Evolutionary conservation across 2,329 filamentous ascomycete species (phyloP).

Genomic region (Exophiala spinifera): DNA sequence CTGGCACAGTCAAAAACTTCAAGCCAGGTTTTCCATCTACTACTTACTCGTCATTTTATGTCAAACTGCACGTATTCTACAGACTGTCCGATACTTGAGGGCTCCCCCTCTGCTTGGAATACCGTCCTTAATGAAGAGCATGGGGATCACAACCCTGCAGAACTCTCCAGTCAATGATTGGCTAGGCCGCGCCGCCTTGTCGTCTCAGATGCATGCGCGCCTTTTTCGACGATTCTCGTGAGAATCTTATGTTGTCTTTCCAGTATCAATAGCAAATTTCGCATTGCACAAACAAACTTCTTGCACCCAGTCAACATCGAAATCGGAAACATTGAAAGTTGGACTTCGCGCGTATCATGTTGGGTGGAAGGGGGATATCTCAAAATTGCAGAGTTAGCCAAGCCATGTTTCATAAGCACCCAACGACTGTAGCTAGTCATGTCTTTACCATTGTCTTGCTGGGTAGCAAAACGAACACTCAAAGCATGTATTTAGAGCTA

Average conservation of each 20-base stretch:
- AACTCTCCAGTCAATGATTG: conserved; percentile 18
- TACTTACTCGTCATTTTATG: conserved; percentile 28
- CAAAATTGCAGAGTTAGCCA: conserved; percentile 16
- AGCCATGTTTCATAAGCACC: conserved; percentile 15
- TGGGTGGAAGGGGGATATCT: conserved; percentile 12
- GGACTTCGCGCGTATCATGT: conserved; percentile 7
- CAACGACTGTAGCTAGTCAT: conserved; percentile 16
- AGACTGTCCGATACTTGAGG: conserved; percentile 24
- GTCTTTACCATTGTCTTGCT: conserved; percentile 17
- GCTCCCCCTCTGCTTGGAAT: conserved; percentile 30
- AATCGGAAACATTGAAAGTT: conserved; percentile 3
- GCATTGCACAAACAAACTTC: conserved; percentile 10
- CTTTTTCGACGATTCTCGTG: conserved; percentile 11
- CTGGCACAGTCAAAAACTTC: too few species aligned
- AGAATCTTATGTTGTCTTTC: conserved; percentile 4
- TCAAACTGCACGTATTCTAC: conserved; percentile 29
- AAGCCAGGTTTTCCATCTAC: conserved; percentile 10
- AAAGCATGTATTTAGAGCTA: conserved; percentile 21
- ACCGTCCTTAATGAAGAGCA: conserved; percentile 21
- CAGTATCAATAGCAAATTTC: conserved; percentile 19
- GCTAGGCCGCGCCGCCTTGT: conserved; percentile 20
- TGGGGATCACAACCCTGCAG: conserved; percentile 12
- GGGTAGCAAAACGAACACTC: conserved; percentile 6
- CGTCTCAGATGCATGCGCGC: conserved; percentile 7
- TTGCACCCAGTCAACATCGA: not conserved